phyloP scores from a whole-genome alignment of 257 asterid genomes.

The Ballota nigra region DNA sequence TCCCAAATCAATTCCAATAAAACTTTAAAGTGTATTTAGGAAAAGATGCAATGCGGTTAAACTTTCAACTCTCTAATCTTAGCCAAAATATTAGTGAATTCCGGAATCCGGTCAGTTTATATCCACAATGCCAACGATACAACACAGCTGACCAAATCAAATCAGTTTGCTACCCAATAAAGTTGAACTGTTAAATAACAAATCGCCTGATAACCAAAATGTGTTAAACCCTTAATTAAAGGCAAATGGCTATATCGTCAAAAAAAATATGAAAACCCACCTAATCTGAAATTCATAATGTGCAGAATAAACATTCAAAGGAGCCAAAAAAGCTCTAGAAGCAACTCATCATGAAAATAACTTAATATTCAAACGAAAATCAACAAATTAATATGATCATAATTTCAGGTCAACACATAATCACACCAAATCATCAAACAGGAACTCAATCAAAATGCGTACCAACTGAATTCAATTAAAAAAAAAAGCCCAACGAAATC shows the following conservation, averaged over 20 bases:
- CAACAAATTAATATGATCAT: slow-evolving; percentile 3
- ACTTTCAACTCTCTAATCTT: background rate
- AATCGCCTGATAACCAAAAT: background rate
- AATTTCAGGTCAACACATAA: slow-evolving; percentile 8
- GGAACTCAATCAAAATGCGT: background rate
- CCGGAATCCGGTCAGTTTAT: slow-evolving; percentile 3
- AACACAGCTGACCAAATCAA: background rate
- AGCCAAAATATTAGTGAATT: background rate
- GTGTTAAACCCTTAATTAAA: background rate
- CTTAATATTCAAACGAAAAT: background rate
- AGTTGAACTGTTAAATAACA: background rate
- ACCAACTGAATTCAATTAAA: slow-evolving; percentile 13
- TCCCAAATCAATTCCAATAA: slow-evolving; percentile 1
- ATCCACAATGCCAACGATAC: background rate
- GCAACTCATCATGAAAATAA: background rate
- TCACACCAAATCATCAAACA: slow-evolving; percentile 14
- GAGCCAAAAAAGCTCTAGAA: background rate
- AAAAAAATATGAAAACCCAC: too few species aligned
- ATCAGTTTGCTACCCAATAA: background rate
- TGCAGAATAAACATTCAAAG: background rate
- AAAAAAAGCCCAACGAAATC: background rate
- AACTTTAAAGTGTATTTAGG: background rate
- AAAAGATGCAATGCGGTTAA: background rate
- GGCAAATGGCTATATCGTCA: background rate
- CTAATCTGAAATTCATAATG: background rate